A percentile compares a stretch with the other conserved stretches of the same genome.
These are phyloP conservation scores for Fennellomyces sp. DNA, from an alignment of 371 early-diverging fungal species.

Conservation along the genomic window DNA sequence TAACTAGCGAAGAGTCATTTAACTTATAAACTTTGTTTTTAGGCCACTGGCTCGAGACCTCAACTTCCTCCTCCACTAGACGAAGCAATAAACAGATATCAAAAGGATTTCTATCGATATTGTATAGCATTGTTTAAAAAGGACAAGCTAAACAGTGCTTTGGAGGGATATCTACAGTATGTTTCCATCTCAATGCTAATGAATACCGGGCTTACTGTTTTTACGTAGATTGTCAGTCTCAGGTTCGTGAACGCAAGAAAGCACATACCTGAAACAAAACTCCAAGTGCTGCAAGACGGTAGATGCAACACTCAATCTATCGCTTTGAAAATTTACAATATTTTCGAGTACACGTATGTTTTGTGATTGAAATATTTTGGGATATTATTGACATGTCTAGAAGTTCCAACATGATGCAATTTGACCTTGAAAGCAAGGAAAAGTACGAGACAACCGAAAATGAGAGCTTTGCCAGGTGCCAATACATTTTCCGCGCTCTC, in stretches of 20 bases:
- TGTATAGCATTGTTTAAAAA: not conserved
- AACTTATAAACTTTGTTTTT: no score
- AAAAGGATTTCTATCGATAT: not conserved
- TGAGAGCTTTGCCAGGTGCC: not conserved
- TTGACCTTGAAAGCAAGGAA: not conserved
- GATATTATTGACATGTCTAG: not conserved
- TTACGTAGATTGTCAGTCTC: not conserved
- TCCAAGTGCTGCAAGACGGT: not conserved
- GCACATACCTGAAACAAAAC: not conserved
- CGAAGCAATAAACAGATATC: not conserved
- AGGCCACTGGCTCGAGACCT: no score
- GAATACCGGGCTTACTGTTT: no score
- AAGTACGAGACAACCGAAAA: not conserved
- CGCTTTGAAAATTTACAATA: not conserved
- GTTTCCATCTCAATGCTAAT: not conserved
- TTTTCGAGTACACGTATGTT: not conserved
- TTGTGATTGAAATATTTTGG: not conserved
- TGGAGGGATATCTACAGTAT: not conserved
- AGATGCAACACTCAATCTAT: not conserved
- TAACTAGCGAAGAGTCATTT: no score
- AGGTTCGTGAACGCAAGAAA: not conserved
- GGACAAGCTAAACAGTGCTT: not conserved
- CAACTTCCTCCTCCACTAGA: not conserved
- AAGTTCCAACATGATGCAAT: not conserved
- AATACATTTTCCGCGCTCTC: not conserved